Percentiles rank a stretch among this genome's conserved stretches.
Evolutionary conservation across 345 rosid genomes (phyloP).

Genomic region (Bruguiera sexangula): DNA sequence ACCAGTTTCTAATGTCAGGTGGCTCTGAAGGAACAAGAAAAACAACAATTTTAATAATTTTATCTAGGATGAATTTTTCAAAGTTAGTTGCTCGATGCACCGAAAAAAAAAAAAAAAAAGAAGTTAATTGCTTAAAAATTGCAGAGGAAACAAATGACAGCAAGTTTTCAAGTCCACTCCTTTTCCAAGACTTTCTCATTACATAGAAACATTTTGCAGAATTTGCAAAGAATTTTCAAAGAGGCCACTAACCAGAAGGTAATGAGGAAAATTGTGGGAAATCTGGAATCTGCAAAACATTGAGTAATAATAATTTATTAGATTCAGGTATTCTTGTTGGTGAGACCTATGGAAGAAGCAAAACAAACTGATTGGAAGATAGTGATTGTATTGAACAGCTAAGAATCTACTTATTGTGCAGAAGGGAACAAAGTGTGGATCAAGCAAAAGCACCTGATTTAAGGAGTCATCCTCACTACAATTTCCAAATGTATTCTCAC

Average conservation of each 20-base stretch:
- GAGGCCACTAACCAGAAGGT: constrained; percentile 20
- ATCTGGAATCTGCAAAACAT: constrained; percentile 18
- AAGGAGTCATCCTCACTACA: neutral
- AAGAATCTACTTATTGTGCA: neutral
- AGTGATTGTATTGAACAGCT: too few species aligned
- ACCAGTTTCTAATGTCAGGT: constrained; percentile 54
- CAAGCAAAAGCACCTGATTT: constrained; percentile 17
- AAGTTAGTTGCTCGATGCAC: neutral
- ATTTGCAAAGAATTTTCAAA: neutral
- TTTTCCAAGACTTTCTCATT: neutral
- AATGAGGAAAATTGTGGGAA: constrained; percentile 4
- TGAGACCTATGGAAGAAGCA: neutral
- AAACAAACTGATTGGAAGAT: neutral
- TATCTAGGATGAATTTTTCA: neutral
- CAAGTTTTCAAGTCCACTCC: neutral
- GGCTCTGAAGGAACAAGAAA: constrained; percentile 17
- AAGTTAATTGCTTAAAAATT: neutral
- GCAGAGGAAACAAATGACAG: neutral
- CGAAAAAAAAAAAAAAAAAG: too few species aligned
- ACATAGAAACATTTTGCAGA: neutral
- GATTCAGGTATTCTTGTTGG: neutral
- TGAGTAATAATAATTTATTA: neutral
- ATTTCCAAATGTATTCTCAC: neutral
- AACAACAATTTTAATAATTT: neutral
- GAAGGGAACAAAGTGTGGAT: neutral